Base-by-base conservation (phyloP, 2,329 filamentous ascomycete species). In the Myriosclerotinia duriaeana region DNA sequence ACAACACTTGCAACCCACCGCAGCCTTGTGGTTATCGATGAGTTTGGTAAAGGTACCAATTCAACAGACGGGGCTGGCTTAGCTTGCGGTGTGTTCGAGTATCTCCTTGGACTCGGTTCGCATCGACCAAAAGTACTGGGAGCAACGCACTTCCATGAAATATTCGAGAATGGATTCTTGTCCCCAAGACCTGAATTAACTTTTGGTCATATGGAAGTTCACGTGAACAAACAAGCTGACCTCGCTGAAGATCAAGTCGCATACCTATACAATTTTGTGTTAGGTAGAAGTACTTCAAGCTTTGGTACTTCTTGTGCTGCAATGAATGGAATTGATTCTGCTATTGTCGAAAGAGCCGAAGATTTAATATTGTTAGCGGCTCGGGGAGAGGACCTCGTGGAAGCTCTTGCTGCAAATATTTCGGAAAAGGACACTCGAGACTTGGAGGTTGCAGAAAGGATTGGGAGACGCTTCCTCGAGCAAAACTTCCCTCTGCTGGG, bases 21-120 rank as follows among this genome's bases (percentile, higher is more conserved):
- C 58, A 97, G 91, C 74, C 80, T 99, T 7, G 77, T 99, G 1
- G 81, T 99, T n/a, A 87, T 98, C 54, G 95, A 99, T 73, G 95
- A 99, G 74, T 98, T 99, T 73, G 87, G 87, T 1, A 89, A 88
- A 74, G 87, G 87, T 3, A 89, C 87, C 0, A 84, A 83, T 60
- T 75, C 79, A 11, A 78, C 83, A 66, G 85, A 88, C 72, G 87
- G 86, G 8, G 82, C 84, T 1, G 87, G 85, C 0, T 76, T 89
- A 17, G 78, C 87, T 53, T 79, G 83, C 34, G 85, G 85, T 2
- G 77, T 88, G 8, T 78, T 90, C 20, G 78, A 83, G 53, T 81
- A 88, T 72, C 85, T 89, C 59, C 77, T 84, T 14, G 77, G 75
- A 3, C 77, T 84, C 20, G 81, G 78, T 0, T 52, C 68, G 2